A percentile compares a stretch with the other conserved stretches of the same genome.
Conservation (phyloP, 2,329 filamentous ascomycete genomes). For the Fusarium sp. region DNA sequence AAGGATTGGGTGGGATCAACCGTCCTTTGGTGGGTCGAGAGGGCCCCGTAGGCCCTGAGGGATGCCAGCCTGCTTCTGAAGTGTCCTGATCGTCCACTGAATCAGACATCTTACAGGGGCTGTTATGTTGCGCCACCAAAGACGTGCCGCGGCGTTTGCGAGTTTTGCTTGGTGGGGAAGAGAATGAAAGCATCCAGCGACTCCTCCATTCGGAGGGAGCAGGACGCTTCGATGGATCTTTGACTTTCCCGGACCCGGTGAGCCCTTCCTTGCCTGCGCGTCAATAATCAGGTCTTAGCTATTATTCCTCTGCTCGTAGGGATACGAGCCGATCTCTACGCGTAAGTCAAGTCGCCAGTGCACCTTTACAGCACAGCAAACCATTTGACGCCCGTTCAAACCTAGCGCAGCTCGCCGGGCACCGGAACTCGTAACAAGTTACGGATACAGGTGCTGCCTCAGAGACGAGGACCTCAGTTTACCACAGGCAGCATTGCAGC, state of each 20-base stretch:
- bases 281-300: slow-evolving; percentile 8
- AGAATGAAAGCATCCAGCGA: slow-evolving; percentile 11
- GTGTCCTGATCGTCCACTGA: slow-evolving; percentile 39
- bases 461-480: neutral
- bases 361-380: slow-evolving; percentile 12
- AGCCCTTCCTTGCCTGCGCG: slow-evolving; percentile 8
- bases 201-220: neutral
- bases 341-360: slow-evolving; percentile 13
- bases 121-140: slow-evolving; percentile 39
- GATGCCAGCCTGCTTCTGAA: slow-evolving; percentile 25
- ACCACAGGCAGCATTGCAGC: neutral
- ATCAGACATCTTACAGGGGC: slow-evolving; percentile 41
- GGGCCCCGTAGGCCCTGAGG: slow-evolving; percentile 12
- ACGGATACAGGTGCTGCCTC: neutral
- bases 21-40: slow-evolving; percentile 22
- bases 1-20: slow-evolving; percentile 31
- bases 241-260: slow-evolving; percentile 14
- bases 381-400: slow-evolving; percentile 3
- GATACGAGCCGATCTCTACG: slow-evolving; percentile 26
- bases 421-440: slow-evolving; percentile 7
- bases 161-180: slow-evolving; percentile 10
- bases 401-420: slow-evolving; percentile 3
- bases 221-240: slow-evolving; percentile 23
- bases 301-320: slow-evolving; percentile 14
- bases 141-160: slow-evolving; percentile 14